These are phyloP conservation scores for Austroboletus niveus DNA, from an alignment of 1,284 basidiomycete species.

Conservation along the genomic window DNA sequence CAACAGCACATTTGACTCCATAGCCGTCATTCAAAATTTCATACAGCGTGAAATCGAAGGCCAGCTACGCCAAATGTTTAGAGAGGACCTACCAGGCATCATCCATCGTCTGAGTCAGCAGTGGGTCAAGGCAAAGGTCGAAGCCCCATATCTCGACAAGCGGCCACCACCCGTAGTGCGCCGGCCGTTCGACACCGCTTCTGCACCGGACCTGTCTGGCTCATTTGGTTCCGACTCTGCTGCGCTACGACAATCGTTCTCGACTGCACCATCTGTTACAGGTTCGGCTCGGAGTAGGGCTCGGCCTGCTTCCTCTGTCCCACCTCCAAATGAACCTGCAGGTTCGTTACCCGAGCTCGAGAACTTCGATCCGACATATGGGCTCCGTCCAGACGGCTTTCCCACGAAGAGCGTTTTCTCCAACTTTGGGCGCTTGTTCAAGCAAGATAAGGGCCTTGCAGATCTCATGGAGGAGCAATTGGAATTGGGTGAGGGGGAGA, in stretches of 20 bases:
- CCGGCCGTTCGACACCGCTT: constrained; percentile 32
- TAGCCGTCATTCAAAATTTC: constrained; percentile 96
- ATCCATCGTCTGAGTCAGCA: constrained; percentile 95
- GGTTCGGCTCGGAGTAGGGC: constrained; percentile 30
- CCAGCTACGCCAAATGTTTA: constrained; percentile 96
- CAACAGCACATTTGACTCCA: constrained; percentile 96
- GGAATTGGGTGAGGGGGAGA: constrained; percentile 44
- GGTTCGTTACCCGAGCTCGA: constrained; percentile 75
- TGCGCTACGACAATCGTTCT: constrained; percentile 12
- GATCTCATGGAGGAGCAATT: constrained; percentile 73
- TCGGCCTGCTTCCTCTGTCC: constrained; percentile 19
- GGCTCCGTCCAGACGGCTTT: constrained; percentile 88
- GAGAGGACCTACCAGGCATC: constrained; percentile 95
- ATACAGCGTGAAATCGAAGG: constrained; percentile 97
- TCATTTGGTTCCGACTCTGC: constrained; percentile 8
- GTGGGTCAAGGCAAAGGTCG: constrained; percentile 88
- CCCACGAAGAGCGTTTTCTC: constrained; percentile 73
- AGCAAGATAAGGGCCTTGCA: constrained; percentile 66
- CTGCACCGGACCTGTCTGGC: constrained; percentile 22
- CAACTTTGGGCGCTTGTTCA: constrained; percentile 71
- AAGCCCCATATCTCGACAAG: constrained; percentile 71
- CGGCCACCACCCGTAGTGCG: constrained; percentile 37
- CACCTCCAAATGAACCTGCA: constrained; percentile 37
- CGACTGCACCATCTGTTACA: constrained; percentile 28
- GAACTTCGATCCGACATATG: constrained; percentile 94